Percentiles rank a stretch among this genome's conserved stretches.
These are phyloP conservation scores for Galerina marginata DNA, from an alignment of 768 basidiomycete species.

Conservation along the genomic window DNA sequence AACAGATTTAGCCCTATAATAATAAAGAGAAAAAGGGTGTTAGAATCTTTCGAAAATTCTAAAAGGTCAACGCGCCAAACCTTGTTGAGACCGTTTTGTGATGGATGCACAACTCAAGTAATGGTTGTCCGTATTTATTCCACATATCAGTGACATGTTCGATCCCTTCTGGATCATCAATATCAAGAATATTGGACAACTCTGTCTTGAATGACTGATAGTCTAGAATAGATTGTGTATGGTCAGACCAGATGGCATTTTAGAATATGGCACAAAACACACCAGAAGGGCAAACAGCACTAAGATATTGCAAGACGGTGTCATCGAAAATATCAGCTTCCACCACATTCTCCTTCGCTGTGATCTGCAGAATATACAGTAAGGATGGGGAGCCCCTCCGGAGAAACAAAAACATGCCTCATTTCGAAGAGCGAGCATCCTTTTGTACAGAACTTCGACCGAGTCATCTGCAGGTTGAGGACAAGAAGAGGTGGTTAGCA, in stretches of 20 bases:
- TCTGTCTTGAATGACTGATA: constrained; percentile 39
- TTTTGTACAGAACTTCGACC: constrained; percentile 25
- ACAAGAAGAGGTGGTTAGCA: neutral
- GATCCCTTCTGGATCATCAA: constrained; percentile 42
- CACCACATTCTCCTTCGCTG: constrained; percentile 27
- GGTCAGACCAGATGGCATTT: neutral
- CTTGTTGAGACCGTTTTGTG: constrained; percentile 22
- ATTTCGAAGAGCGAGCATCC: constrained; percentile 31
- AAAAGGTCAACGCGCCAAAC: neutral
- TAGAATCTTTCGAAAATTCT: neutral
- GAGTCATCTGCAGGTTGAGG: constrained; percentile 16
- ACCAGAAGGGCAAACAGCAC: constrained; percentile 48
- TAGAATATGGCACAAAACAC: neutral
- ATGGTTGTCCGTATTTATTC: constrained; percentile 38
- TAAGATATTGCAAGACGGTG: constrained; percentile 40
- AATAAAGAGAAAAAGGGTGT: neutral
- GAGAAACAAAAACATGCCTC: constrained; percentile 19
- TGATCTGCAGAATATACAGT: constrained; percentile 31
- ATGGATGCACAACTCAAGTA: constrained; percentile 43
- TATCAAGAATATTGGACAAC: constrained; percentile 45
- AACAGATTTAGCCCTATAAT: constrained; percentile 1
- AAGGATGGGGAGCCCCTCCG: constrained; percentile 1
- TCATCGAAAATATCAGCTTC: constrained; percentile 41
- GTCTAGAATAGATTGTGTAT: constrained; percentile 29
- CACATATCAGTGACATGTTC: constrained; percentile 38